Percentiles rank a stretch among this genome's conserved stretches.
Evolutionary conservation across 1,139 yeast genomes (phyloP).

Genomic region (Diutina pseudorugosa): DNA sequence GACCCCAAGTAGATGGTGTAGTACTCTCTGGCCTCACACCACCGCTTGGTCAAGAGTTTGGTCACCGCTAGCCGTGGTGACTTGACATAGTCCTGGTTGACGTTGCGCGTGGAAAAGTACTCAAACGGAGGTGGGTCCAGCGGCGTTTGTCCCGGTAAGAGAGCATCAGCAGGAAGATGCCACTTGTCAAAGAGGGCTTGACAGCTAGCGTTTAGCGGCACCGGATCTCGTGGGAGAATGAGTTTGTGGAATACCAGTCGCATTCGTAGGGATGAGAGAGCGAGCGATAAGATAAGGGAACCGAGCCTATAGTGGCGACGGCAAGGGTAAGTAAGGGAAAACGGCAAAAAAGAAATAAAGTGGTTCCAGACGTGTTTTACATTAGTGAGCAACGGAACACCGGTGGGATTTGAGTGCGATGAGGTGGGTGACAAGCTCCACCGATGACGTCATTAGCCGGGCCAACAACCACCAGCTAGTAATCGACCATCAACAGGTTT

Average conservation of each 20-base stretch:
- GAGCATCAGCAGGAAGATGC: background rate
- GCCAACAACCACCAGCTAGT: no score
- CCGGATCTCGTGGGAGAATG: background rate
- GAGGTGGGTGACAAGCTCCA: no score
- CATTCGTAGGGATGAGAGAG: background rate
- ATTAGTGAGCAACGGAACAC: no score
- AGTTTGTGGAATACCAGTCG: background rate
- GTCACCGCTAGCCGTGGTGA: background rate
- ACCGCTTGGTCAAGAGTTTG: background rate
- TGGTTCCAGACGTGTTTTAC: no score
- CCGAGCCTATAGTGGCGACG: background rate
- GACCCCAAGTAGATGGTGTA: background rate
- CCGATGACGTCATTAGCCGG: no score
- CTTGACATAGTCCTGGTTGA: background rate
- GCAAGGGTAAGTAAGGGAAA: background rate
- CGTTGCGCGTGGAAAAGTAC: background rate
- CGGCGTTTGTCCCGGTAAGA: background rate
- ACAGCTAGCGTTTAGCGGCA: background rate
- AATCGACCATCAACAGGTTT: no score
- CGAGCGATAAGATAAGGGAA: background rate
- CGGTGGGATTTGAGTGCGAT: no score
- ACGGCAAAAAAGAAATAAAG: no score
- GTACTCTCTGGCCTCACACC: conserved; percentile 3
- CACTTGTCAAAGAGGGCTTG: background rate
- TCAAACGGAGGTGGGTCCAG: background rate